A percentile compares a stretch with the other conserved stretches of the same genome.
Conservation (phyloP, 192 early-diverging fungal genomes). For the Gaertneriomyces semiglobifer region DNA sequence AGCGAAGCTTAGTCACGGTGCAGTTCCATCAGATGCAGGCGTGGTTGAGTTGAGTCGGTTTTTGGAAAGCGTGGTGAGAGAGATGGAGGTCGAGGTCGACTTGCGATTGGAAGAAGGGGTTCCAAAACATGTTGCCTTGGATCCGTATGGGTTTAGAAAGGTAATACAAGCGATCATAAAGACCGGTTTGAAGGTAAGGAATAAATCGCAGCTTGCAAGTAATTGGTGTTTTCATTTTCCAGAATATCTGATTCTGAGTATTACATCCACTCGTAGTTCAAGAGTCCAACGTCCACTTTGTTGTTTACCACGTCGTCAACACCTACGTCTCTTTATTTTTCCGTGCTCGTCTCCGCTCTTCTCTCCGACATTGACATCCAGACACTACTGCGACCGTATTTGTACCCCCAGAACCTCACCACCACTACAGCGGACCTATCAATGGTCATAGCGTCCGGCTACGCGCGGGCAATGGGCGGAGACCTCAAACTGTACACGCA, state of each 20-base stretch:
- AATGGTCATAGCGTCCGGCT: slow-evolving; percentile 12
- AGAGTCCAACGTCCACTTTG: slow-evolving; percentile 6
- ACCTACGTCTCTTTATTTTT: too few relatives aligned
- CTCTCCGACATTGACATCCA: background rate
- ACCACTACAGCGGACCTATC: slow-evolving; percentile 10
- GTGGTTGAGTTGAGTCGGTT: slow-evolving; percentile 7
- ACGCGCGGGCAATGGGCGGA: slow-evolving; percentile 19
- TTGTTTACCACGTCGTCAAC: background rate
- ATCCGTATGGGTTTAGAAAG: slow-evolving; percentile 3
- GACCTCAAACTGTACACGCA: background rate
- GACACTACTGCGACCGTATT: slow-evolving; percentile 16
- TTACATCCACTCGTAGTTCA: background rate
- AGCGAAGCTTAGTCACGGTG: slow-evolving; percentile 8
- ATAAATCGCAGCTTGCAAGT: background rate
- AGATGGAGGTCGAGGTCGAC: slow-evolving; percentile 3
- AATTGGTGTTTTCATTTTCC: background rate
- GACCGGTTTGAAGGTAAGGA: slow-evolving; percentile 20
- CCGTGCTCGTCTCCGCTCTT: too few relatives aligned
- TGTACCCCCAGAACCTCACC: background rate
- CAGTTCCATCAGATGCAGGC: too few relatives aligned
- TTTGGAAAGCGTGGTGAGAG: slow-evolving; percentile 6
- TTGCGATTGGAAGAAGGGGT: slow-evolving; percentile 2
- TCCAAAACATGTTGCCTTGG: slow-evolving; percentile 2
- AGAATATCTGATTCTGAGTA: background rate
- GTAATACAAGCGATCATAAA: slow-evolving; percentile 5